phyloP scores from a whole-genome alignment of 2,329 filamentous ascomycete genomes.

The Delphinella strobiligena region DNA sequence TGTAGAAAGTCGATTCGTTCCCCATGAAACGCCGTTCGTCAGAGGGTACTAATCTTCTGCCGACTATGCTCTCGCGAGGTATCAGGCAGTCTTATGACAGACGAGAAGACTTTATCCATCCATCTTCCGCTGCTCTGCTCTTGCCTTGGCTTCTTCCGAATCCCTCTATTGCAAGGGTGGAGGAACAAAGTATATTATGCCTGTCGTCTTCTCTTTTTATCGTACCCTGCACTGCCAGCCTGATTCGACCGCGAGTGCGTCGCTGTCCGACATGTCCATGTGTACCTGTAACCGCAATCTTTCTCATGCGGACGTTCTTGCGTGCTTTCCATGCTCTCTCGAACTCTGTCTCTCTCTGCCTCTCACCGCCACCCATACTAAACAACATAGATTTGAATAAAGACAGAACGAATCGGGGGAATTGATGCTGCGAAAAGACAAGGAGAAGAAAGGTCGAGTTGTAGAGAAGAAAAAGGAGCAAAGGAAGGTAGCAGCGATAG shows the following conservation, averaged over 20 bases:
- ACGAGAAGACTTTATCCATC: neutral
- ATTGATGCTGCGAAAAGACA: constrained; percentile 7
- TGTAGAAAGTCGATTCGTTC: neutral
- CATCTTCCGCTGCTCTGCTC: no score
- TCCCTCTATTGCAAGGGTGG: neutral
- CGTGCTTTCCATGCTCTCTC: no score
- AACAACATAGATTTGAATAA: neutral
- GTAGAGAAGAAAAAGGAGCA: neutral
- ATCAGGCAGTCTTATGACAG: neutral
- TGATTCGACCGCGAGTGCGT: no score
- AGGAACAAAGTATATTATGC: neutral
- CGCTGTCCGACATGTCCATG: no score
- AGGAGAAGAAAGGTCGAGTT: constrained; percentile 4
- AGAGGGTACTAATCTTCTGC: neutral
- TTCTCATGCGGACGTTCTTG: no score
- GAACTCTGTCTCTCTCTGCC: no score
- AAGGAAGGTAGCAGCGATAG: neutral
- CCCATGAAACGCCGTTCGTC: neutral
- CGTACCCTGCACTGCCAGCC: no score
- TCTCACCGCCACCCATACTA: neutral
- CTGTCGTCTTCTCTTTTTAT: neutral
- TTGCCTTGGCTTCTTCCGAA: no score
- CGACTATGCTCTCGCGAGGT: neutral
- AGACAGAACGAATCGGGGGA: constrained; percentile 3
- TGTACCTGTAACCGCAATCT: no score